Evolutionary conservation across 108 stramenopile genomes (phyloP), one percentile per base, ranked within the genome.

Genomic region (Skeletonema menzelii): DNA sequence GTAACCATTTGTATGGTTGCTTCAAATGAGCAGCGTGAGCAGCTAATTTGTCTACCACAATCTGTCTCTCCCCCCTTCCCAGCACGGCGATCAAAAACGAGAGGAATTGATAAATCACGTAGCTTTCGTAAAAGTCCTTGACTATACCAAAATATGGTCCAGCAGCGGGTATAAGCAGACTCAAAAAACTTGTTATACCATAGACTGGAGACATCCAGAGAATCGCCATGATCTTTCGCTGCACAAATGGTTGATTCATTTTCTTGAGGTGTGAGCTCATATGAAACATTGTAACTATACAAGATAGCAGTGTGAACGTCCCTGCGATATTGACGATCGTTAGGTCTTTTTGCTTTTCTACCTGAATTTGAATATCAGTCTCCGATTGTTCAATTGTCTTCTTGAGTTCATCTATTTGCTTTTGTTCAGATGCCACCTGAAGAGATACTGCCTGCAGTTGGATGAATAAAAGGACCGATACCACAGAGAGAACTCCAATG

Each of bases 191-290:
- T 11, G 92, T 90, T 12, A 90, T 69, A 10, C 69, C 68, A 76
- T 97, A 97, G 17, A 97, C 91, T 6, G 96, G 96, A 28, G 76
- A 77, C 93, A 97, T 94, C 96, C 96, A 97, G 8, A 97, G 56
- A 60, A 97, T 90, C 10, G 93, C 49, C 64, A 93, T 59, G 17
- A 97, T 86, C 35, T 93, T 93, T 27, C 89, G 65, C 63, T 97
- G 96, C 8, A 94, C 82, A 26, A 87, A 83, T 3, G 96, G 96
- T 75, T 95, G 85, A 65, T 91, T 70, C 78, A 87, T 84, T 35
- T 94, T 91, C 28, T 85, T 62, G 11, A 95, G 55, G 75, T 97
- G 96, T 15, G 79, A 64, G 12, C 87, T 80, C 81, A 97, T 90
- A 76, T 97, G 96, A 69, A 89, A 94, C 82, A 88, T 73, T 65